Base-by-base conservation (phyloP, 306 rosid species). In the Ammopiptanthus mongolicus region DNA sequence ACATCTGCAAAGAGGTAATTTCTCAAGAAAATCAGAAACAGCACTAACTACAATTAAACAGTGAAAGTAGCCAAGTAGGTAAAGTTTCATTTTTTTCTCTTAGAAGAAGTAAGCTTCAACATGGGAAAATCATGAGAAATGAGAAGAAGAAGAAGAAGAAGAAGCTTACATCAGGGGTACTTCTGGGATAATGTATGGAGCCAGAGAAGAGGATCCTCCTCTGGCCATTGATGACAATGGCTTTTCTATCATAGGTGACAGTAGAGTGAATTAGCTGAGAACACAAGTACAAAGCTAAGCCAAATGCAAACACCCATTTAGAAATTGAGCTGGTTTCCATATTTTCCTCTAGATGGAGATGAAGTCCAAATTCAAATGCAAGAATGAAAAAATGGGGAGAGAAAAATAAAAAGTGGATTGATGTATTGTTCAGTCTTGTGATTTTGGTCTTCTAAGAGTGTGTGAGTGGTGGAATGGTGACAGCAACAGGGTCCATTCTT, bases 101-200 rank as follows among this genome's bases (percentile, higher is more conserved):
- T 56, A 34, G 18, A 15, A 15, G 3, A 15, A 0, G 28, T 3
- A 28, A 25, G 28, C 28, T 25, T 25, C 28, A 25, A 25, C 28
- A 33, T 9, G 14, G 2, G 5, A 19, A 22, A 22, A 25, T 25
- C n/a, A n/a, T n/a, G n/a, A n/a, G n/a, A n/a, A 29, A 4, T 29
- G 33, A 29, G 72, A 8, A 47, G 62, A 64, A 23, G 47, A n/a
- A n/a, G n/a, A n/a, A n/a, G n/a, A n/a, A n/a, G n/a, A n/a, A n/a
- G n/a, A n/a, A n/a, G n/a, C 19, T 53, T 84, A 93, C 98, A 86
- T 93, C 97, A 12, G 97, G 98, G 67, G 98, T 93, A 75, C 98
- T 93, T 88, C 98, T 88, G 62, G 98, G 98, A 84, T 93, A 93
- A 84, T 93, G 98, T 65, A 93, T 89, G 48, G 98, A 93, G 3